Conservation (phyloP, 306 rosid species). For the Quillaja saponaria region DNA sequence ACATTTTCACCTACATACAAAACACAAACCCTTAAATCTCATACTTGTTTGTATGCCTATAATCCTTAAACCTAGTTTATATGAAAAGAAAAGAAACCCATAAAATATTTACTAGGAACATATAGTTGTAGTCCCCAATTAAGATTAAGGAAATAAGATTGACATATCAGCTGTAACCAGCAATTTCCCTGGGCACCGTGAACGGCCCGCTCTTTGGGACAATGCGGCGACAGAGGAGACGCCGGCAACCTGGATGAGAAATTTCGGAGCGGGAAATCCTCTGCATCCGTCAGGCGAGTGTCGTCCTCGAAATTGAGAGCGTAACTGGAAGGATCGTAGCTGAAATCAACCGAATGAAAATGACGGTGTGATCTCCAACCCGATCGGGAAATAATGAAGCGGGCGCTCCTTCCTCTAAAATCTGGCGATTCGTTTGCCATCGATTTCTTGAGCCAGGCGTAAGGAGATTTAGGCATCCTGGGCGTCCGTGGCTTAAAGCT, state of each 20-base stretch:
- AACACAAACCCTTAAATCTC: too few relatives aligned
- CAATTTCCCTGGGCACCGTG: constrained; percentile 2
- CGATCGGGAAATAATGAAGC: constrained; percentile 14
- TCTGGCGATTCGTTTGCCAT: constrained; percentile 33
- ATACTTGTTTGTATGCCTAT: too few relatives aligned
- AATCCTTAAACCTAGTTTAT: too few relatives aligned
- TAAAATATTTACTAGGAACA: too few relatives aligned
- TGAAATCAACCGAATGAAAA: constrained; percentile 37
- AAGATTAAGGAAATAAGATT: too few relatives aligned
- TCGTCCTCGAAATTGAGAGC: constrained; percentile 49
- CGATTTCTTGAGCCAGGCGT: constrained; percentile 26
- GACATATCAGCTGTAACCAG: too few relatives aligned
- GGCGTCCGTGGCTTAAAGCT: background rate
- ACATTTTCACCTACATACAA: too few relatives aligned
- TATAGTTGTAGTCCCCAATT: too few relatives aligned
- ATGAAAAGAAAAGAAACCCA: too few relatives aligned
- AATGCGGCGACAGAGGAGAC: constrained; percentile 7
- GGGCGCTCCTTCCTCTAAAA: constrained; percentile 21
- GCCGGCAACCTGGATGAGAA: constrained; percentile 28
- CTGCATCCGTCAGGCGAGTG: background rate
- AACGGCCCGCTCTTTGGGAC: background rate
- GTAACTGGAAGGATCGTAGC: constrained; percentile 45
- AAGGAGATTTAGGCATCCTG: constrained; percentile 25
- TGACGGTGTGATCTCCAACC: constrained; percentile 19
- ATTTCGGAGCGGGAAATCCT: constrained; percentile 6